Evolutionary conservation across 129 eudicot genomes (phyloP), one percentile per base, ranked within the genome.

Genomic region (Centrapalus pauciflorus): DNA sequence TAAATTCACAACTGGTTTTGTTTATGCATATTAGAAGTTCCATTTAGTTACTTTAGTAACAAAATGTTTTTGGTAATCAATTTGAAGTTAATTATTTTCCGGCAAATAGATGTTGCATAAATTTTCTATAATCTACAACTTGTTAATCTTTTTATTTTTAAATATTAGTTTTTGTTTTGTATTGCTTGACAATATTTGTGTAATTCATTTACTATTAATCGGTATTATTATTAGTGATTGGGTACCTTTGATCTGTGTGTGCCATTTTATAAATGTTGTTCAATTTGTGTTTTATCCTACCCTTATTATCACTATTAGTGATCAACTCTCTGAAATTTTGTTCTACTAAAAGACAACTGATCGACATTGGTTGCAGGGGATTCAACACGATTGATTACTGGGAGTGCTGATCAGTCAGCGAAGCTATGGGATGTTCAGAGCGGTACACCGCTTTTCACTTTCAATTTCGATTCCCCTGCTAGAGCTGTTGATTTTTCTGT

Each of bases 331-430:
- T 60, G 16, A 2, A 5, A 37, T 28, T 29, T 32, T 7, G 32
- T n/a, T 73, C 25, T 56, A 19, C 8, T 64, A 1, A 14, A 37
- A 7, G 40, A 35, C 12, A 10, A 40, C 23, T 48, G 61, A 69
- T 50, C 21, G 46, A 11, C 16, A 43, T 20, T 61, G 48, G 52
- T 63, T 24, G 32, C 58, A 88, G 96, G 94, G 77, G 85, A 93
- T 74, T 93, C 98, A 0, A 38, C 77, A 11, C 80, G 71, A 10
- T 80, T 93, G 61, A 75, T 93, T 63, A 93, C 99, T 12, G 95
- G 90, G 25, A 93, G 99, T 76, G 99, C 99, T 0, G 99, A 93
- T 74, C 96, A 89, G 77, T 72, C 95, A 0, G 96, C 83, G 1
- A 93, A 80, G 84, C 68, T 93, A 6, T 93, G 99, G 98, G 83